Conservation (phyloP, 1,284 basidiomycete genomes). For the Volvariella volvacea region DNA sequence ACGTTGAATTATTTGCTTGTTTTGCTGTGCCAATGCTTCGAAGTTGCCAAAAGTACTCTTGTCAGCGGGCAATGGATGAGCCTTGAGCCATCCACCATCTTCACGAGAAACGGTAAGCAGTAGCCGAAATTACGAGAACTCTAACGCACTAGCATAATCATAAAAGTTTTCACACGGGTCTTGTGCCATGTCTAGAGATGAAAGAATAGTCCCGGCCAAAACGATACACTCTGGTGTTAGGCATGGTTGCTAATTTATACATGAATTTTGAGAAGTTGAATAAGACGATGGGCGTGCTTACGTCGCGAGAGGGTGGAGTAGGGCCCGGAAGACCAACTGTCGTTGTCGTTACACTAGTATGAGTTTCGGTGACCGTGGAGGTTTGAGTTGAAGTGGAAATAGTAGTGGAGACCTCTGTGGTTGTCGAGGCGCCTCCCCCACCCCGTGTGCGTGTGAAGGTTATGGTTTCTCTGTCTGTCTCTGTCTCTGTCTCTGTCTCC, state of each 20-base stretch:
- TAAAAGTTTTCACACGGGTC: constrained; percentile 98
- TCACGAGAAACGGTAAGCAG: constrained; percentile 3
- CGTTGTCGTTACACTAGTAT: constrained; percentile 20
- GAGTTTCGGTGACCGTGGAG: constrained; percentile 15
- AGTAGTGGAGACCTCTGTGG: constrained; percentile 22
- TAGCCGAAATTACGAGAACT: constrained; percentile 2
- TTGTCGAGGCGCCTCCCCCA: constrained; percentile 18
- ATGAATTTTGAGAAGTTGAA: neutral
- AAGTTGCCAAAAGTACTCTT: constrained; percentile 67
- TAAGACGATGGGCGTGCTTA: constrained; percentile 15
- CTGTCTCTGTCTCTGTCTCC: constrained; percentile 15
- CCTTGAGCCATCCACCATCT: constrained; percentile 81
- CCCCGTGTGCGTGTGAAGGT: constrained; percentile 13
- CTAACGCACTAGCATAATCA: constrained; percentile 74
- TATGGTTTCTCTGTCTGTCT: constrained; percentile 21
- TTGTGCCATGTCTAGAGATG: constrained; percentile 72
- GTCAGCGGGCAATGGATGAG: constrained; percentile 80
- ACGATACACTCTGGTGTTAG: constrained; percentile 77
- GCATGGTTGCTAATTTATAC: constrained; percentile 52
- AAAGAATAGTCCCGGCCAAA: constrained; percentile 78
- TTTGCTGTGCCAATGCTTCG: constrained; percentile 53
- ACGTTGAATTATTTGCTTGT: constrained; percentile 56
- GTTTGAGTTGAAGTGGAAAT: constrained; percentile 27
- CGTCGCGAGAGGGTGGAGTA: constrained; percentile 43
- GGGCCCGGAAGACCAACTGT: constrained; percentile 33